Percentiles rank a stretch among this genome's conserved stretches.
Evolutionary conservation across 2,329 filamentous ascomycete species (phyloP).

Genomic region (Neurospora sp.): DNA sequence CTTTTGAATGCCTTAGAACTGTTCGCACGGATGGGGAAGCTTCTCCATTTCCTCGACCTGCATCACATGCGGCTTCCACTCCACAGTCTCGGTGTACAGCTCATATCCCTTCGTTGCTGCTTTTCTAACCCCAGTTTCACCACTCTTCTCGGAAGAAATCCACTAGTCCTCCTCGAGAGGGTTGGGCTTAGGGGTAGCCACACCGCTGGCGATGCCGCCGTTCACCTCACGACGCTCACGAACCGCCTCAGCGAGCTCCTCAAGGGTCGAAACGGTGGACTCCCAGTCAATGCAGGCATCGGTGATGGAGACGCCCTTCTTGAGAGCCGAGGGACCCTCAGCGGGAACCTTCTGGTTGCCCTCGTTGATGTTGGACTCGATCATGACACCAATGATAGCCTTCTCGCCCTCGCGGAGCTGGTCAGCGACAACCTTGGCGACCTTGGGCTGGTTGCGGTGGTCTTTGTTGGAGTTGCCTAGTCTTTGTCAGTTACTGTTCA

Average conservation of each 20-base stretch:
- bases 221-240: constrained; percentile 57
- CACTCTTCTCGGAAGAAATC: neutral
- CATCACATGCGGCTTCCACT: neutral
- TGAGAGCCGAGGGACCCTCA: constrained; percentile 67
- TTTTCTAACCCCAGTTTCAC: neutral
- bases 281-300: constrained; percentile 97
- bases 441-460: constrained; percentile 94
- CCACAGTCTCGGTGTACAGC: neutral
- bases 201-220: constrained; percentile 24
- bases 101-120: neutral
- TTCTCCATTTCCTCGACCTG: neutral
- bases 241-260: constrained; percentile 78
- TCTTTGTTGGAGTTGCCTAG: constrained; percentile 92
- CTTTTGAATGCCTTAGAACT: neutral
- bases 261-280: constrained; percentile 67
- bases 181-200: constrained; percentile 30
- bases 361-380: constrained; percentile 95
- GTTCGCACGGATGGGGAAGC: neutral
- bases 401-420: constrained; percentile 83
- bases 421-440: constrained; percentile 70
- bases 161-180: constrained; percentile 41
- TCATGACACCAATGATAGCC: constrained; percentile 93
- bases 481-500: neutral
- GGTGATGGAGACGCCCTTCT: constrained; percentile 89
- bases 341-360: constrained; percentile 78